Percentiles rank a stretch among this genome's conserved stretches.
Evolutionary conservation across 2,329 filamentous ascomycete species (phyloP).

Genomic region (Xylariaceae sp.): DNA sequence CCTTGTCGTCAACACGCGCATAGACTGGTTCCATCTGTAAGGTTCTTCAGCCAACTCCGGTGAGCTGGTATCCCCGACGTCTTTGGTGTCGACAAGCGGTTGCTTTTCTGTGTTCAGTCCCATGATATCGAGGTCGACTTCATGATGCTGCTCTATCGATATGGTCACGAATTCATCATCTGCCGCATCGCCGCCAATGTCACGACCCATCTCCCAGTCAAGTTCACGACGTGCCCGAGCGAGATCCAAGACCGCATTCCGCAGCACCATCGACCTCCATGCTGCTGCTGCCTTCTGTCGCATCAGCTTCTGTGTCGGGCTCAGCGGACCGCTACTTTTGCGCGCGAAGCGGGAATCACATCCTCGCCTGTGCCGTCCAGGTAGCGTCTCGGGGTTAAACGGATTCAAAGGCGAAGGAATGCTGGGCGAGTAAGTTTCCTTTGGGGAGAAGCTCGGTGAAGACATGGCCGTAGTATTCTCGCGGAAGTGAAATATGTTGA

Average conservation of each 20-base stretch:
- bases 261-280: constrained; percentile 42
- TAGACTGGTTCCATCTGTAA: constrained; percentile 7
- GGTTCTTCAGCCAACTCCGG: neutral
- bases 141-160: constrained; percentile 2
- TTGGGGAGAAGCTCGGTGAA: constrained; percentile 7
- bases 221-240: neutral
- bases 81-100: constrained; percentile 5
- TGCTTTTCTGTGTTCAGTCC: constrained; percentile 28
- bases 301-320: constrained; percentile 46
- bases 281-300: constrained; percentile 47
- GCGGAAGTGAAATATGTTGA: neutral
- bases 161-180: neutral
- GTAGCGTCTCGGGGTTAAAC: constrained; percentile 9
- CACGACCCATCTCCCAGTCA: neutral
- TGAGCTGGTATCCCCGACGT: constrained; percentile 1
- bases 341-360: constrained; percentile 5
- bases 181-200: neutral
- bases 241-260: constrained; percentile 7
- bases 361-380: constrained; percentile 10
- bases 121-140: constrained; percentile 2
- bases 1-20: constrained; percentile 30
- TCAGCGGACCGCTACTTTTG: constrained; percentile 32
- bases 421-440: constrained; percentile 19
- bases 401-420: constrained; percentile 31
- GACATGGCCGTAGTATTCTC: constrained; percentile 8